These are phyloP conservation scores for Globisporangium cederbergense DNA, from an alignment of 352 stramenopile genomes.

Conservation along the genomic window DNA sequence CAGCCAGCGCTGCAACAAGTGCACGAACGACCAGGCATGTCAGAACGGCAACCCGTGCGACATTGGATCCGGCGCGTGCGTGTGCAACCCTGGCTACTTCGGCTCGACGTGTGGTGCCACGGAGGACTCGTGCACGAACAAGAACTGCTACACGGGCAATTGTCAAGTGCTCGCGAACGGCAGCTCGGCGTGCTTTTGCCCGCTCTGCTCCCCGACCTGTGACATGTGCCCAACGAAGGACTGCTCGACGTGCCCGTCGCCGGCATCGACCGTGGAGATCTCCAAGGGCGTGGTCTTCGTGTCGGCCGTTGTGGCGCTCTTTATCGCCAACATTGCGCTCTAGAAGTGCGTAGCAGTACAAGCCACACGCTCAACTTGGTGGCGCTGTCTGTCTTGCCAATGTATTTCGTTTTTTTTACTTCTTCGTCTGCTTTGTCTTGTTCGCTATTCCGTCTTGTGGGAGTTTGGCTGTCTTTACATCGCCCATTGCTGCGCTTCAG, in stretches of 20 bases:
- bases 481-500: neutral
- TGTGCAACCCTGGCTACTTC: slow-evolving; percentile 30
- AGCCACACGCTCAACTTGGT: slow-evolving; percentile 1
- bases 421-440: neutral
- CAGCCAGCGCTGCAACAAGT: slow-evolving; percentile 31
- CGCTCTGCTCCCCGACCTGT: slow-evolving; percentile 16
- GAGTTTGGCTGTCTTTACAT: neutral
- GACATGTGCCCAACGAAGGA: slow-evolving; percentile 21
- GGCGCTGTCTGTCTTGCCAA: slow-evolving; percentile 7
- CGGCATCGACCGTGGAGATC: slow-evolving; percentile 9
- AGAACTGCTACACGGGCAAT: slow-evolving; percentile 19
- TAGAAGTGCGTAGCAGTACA: neutral
- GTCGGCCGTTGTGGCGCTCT: slow-evolving; percentile 10
- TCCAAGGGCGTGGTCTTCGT: slow-evolving; percentile 19
- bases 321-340: slow-evolving; percentile 18
- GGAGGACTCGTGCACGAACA: slow-evolving; percentile 26
- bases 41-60: slow-evolving; percentile 32
- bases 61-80: slow-evolving; percentile 21
- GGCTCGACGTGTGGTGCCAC: slow-evolving; percentile 27
- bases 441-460: neutral
- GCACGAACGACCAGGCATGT: slow-evolving; percentile 33
- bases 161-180: slow-evolving; percentile 20
- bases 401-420: slow-evolving; percentile 11
- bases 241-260: slow-evolving; percentile 21
- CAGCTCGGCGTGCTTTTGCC: slow-evolving; percentile 26